phyloP scores from a whole-genome alignment of 2,329 filamentous ascomycete species.

The Diaporthe citriasiana region DNA sequence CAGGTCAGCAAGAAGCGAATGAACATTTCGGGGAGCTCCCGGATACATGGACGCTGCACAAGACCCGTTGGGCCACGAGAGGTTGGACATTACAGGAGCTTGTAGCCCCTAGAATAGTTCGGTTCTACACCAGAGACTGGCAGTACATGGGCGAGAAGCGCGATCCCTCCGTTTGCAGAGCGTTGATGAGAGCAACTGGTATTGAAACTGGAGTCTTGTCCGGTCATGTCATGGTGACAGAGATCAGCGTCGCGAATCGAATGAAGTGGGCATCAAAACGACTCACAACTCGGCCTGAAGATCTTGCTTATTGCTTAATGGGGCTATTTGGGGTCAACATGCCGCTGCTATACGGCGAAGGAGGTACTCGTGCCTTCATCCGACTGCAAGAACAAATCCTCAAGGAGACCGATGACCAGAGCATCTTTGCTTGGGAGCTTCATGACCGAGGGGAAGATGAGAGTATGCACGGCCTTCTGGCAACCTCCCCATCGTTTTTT shows the following conservation, averaged over 20 bases:
- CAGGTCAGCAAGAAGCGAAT: too few species aligned
- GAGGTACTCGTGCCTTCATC: slow-evolving; percentile 1
- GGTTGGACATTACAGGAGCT: slow-evolving; percentile 39
- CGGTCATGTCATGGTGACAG: background rate
- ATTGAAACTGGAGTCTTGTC: background rate
- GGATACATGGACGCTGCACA: background rate
- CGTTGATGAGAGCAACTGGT: background rate
- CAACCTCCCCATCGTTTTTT: background rate
- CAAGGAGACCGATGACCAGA: background rate
- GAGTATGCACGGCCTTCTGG: background rate
- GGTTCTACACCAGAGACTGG: slow-evolving; percentile 46
- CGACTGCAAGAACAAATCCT: background rate
- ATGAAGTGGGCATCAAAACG: slow-evolving; percentile 49
- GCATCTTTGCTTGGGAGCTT: slow-evolving; percentile 9
- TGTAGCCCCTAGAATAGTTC: slow-evolving; percentile 44
- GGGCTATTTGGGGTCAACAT: slow-evolving; percentile 50
- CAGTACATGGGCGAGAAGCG: slow-evolving; percentile 38
- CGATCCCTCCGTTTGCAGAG: background rate
- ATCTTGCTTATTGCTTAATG: slow-evolving; percentile 49
- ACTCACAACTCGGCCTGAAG: slow-evolving; percentile 46
- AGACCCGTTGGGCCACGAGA: slow-evolving; percentile 31
- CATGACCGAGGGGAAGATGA: background rate
- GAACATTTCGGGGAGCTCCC: too few species aligned
- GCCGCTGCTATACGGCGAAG: slow-evolving; percentile 50
- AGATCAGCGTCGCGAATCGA: slow-evolving; percentile 43